Evolutionary conservation across 2,329 filamentous ascomycete species (phyloP), one percentile per base, ranked within the genome.

Genomic region (Xylariaceae sp.): DNA sequence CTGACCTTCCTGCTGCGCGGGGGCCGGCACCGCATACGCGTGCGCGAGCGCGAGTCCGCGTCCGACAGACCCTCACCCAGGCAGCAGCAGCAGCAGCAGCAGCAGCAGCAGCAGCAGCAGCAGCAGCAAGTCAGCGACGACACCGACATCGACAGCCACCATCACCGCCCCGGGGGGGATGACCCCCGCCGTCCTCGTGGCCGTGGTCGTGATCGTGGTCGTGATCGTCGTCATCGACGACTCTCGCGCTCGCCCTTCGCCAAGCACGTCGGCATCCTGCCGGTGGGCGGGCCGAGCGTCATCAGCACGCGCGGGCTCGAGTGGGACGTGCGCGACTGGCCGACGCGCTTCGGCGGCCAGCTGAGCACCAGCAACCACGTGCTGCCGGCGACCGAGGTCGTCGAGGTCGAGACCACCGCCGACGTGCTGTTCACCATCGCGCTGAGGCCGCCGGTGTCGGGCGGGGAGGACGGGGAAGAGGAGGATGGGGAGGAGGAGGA

Each of bases 321-420:
- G 55, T 98, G 92, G 92, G 88, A 98, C 59, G 84, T 98, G 2
- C 55, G 68, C 38, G 67, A 86, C 39, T 94, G 90, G 88, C 62
- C 72, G 44, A 94, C 83, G 1, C 68, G 74, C 49, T 83, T 92
- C 53, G 83, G 83, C 6, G 80, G 77, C 1, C 70, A 72, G 45
- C 52, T 90, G 38, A 89, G 83, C 55, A 90, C 85, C 37, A 92
- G 84, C 58, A 92, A 92, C 58, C 81, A 87, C 49, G 74, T 89
- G 17, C 46, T 70, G 39, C 71, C 70, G 0, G 64, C 65, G 29
- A 74, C 71, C 4, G 66, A 70, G 31, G 68, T 76, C 4, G 71
- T 88, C 15, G 68, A 75, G 44, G 63, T 90, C 22, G 60, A 72
- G 51, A 79, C 79, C 16, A 72, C 68, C 19, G 72, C 67, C 43